Conservation (phyloP, 768 basidiomycete species). For the Lentinula sp. region DNA sequence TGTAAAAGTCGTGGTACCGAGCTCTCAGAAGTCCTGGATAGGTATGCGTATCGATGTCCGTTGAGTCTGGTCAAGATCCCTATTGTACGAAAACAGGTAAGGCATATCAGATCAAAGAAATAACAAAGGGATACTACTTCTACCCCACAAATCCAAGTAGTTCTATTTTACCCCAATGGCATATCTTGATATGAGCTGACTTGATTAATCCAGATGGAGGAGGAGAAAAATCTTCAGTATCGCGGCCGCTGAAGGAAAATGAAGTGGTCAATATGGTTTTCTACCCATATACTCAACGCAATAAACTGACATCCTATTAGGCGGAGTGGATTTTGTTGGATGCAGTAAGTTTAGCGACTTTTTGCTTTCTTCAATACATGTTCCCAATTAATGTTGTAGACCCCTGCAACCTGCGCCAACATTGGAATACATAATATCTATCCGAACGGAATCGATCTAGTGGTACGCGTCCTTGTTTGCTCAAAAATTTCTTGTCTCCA, state of each 20-base stretch:
- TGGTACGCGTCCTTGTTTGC: conserved; percentile 41
- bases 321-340: conserved; percentile 91
- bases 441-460: conserved; percentile 81
- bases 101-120: conserved; percentile 74
- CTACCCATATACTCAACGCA: neutral
- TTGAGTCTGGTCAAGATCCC: neutral
- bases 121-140: conserved; percentile 65
- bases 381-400: conserved; percentile 34
- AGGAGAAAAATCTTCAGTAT: conserved; percentile 58
- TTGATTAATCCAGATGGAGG: conserved; percentile 37
- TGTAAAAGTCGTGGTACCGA: conserved; percentile 76
- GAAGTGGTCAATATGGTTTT: conserved; percentile 45
- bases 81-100: conserved; percentile 43
- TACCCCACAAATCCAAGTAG: conserved; percentile 61
- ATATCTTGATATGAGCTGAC: conserved; percentile 1
- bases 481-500: neutral
- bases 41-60: conserved; percentile 34
- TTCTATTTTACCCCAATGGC: neutral
- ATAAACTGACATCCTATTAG: conserved; percentile 16
- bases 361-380: neutral
- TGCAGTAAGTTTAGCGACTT: conserved; percentile 45
- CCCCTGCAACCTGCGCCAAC: conserved; percentile 89
- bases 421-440: conserved; percentile 88
- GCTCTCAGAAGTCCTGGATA: conserved; percentile 84
- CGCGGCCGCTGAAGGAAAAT: conserved; percentile 66